A percentile compares a stretch with the other conserved stretches of the same genome.
phyloP scores from a whole-genome alignment of 106 monocot genomes.

The Phalaenopsis aphrodite region DNA sequence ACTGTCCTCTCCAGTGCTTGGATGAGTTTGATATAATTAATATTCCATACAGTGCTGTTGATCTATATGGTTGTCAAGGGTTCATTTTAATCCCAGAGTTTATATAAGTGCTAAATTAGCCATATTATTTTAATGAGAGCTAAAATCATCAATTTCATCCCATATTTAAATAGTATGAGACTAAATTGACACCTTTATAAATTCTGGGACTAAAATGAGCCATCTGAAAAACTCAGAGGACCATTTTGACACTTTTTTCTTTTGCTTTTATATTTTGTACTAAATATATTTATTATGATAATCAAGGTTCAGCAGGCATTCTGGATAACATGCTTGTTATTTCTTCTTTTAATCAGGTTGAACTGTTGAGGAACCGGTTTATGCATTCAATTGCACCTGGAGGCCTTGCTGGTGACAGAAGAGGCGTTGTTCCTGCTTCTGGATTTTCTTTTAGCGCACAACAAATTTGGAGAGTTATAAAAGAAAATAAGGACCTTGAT shows the following conservation, averaged over 20 bases:
- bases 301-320: not conserved
- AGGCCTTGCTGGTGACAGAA: constrained; percentile 54
- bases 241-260: no score
- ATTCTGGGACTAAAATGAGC: no score
- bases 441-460: constrained; percentile 53
- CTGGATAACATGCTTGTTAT: not conserved
- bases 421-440: constrained; percentile 53
- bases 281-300: no score
- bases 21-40: no score
- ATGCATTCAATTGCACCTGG: constrained; percentile 49
- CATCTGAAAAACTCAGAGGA: no score
- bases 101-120: no score
- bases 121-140: no score
- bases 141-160: no score
- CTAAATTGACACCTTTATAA: no score
- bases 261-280: no score
- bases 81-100: no score
- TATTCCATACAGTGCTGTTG: not conserved
- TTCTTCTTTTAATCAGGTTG: constrained; percentile 21
- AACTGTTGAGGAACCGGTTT: constrained; percentile 38
- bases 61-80: not conserved
- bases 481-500: constrained; percentile 53
- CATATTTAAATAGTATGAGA: no score
- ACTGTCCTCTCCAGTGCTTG: not conserved
- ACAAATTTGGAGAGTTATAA: constrained; percentile 52